These are phyloP conservation scores for Metschnikowia corniflorae DNA, from an alignment of 805 yeast species.

Conservation along the genomic window DNA sequence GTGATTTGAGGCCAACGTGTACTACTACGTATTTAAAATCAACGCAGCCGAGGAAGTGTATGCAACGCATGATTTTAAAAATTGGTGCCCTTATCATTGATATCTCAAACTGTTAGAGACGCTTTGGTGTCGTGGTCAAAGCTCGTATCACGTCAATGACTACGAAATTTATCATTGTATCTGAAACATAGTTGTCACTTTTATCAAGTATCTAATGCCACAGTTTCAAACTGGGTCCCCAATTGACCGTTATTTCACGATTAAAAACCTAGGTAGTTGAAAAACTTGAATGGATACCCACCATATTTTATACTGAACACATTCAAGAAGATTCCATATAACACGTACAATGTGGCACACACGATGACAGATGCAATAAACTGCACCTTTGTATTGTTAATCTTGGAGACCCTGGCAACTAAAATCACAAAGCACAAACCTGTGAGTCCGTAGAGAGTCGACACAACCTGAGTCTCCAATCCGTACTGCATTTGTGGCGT, in stretches of 20 bases:
- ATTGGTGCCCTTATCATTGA: no score
- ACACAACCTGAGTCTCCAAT: constrained; percentile 83
- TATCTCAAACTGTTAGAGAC: no score
- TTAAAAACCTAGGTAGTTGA: constrained; percentile 18
- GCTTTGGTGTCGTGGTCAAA: no score
- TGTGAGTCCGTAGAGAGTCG: constrained; percentile 67
- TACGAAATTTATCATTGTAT: no score
- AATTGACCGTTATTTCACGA: no score
- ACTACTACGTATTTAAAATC: no score
- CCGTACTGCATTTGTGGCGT: constrained; percentile 60
- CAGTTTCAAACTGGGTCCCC: no score
- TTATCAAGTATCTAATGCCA: no score
- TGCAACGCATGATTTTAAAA: no score
- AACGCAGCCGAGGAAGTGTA: no score
- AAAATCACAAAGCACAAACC: constrained; percentile 59
- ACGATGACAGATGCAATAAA: constrained; percentile 46
- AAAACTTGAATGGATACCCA: constrained; percentile 72
- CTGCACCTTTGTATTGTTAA: constrained; percentile 43
- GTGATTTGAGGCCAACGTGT: no score
- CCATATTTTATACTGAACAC: constrained; percentile 68
- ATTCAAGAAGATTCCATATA: constrained; percentile 60
- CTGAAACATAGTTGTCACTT: no score
- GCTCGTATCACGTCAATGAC: not conserved
- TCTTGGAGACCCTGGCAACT: constrained; percentile 52
- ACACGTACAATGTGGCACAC: constrained; percentile 45